These are phyloP conservation scores for Pichia gijzeniarum DNA, from an alignment of 805 yeast genomes.

Conservation along the genomic window DNA sequence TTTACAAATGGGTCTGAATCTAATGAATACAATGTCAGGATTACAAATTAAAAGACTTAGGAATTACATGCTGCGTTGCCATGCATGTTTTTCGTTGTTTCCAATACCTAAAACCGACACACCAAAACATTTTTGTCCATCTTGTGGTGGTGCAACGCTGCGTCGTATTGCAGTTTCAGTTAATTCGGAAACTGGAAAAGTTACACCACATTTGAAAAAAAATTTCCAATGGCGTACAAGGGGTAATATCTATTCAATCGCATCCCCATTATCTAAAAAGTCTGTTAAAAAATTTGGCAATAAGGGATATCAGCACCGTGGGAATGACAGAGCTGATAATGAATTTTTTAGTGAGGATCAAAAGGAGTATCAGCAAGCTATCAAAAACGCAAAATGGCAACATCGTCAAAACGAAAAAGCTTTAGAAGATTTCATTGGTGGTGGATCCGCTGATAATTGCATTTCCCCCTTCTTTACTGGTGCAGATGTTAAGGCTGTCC, in stretches of 20 bases:
- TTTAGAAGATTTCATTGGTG: conserved; percentile 85
- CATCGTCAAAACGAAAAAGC: conserved; percentile 80
- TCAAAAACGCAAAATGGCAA: conserved; percentile 85
- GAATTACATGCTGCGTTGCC: conserved; percentile 93
- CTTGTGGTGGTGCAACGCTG: conserved; percentile 91
- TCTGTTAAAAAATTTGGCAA: conserved; percentile 68
- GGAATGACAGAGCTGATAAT: conserved; percentile 46
- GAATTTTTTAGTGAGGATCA: conserved; percentile 84
- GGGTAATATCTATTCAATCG: conserved; percentile 75
- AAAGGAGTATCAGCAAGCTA: conserved; percentile 82
- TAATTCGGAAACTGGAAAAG: conserved; percentile 67
- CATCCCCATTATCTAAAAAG: conserved; percentile 82
- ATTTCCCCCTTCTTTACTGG: conserved; percentile 81
- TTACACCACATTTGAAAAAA: conserved; percentile 81
- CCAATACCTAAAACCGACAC: conserved; percentile 73
- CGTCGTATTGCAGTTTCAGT: conserved; percentile 87
- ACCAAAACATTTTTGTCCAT: conserved; percentile 85
- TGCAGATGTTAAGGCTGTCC: conserved; percentile 46
- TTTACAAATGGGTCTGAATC: conserved; percentile 79
- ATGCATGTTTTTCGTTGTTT: conserved; percentile 84
- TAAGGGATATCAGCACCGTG: conserved; percentile 69
- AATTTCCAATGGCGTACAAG: conserved; percentile 92
- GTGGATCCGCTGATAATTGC: conserved; percentile 83
- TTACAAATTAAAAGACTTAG: conserved; percentile 77
- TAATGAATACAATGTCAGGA: conserved; percentile 82